Base-by-base conservation (phyloP, 2,329 filamentous ascomycete genomes). In the Nothophaeocryptopus gaeumannii region DNA sequence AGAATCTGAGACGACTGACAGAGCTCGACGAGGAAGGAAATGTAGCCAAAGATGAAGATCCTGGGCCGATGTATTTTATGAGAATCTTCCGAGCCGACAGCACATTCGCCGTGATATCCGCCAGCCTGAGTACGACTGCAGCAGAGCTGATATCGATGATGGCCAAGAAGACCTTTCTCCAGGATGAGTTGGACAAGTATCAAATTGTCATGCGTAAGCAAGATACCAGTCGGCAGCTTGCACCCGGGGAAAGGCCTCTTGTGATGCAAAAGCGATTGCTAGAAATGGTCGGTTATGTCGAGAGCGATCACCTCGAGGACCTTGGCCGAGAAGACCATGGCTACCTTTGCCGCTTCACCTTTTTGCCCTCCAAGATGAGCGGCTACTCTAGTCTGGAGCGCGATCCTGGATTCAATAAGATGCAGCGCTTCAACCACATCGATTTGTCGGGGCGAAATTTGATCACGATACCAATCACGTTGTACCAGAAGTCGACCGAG, bases 261-360 rank as follows among this genome's bases (percentile, higher is more conserved):
- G 78, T 93, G 16, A 89, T 99, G 64, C 93, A 99, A 68, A 97
- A 96, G 71, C 81, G 85, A 40, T 78, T 99, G 13, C 74, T 99
- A 13, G 86, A 96, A 69, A 90, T 96, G 71, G 87, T 92, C 45
- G 93, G 93, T 8, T 99, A 97, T 65, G 85, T 88, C 50, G 84
- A 89, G 30, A 82, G 82, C 48, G 93, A 99, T 69, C 84, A 83
- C 34, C 83, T 99, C 39, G 92, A 96, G 67, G 93, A 97, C 55
- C 82, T 99, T 45, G 93, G 93, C 26, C 84, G 93, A 50, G 93
- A 99, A 70, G 93, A 99, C 74, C 96, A 97, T 69, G 95, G 91
- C 67, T 99, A 97, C 62, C 79, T 99, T 10, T 95, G 91, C 66
- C 88, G 93, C 5, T 97, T 99, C 72, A 89, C 93, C 52, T 99